Evolutionary conservation across 2,329 filamentous ascomycete species (phyloP), one percentile per base, ranked within the genome.

Genomic region (Penicillium sp.): DNA sequence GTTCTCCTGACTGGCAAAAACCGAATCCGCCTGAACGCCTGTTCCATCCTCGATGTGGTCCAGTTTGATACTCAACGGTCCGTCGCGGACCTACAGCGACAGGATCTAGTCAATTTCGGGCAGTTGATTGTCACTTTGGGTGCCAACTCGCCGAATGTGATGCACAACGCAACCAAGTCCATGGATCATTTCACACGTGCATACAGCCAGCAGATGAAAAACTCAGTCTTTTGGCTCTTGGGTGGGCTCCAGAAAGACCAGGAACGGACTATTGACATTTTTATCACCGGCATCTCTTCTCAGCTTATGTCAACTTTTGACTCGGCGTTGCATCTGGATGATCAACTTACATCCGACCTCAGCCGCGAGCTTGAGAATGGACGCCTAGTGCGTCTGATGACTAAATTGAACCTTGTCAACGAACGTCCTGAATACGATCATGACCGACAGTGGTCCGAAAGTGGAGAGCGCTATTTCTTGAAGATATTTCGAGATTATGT

Each of bases 401-500:
- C 92, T 67, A 99, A 99, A 72, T 79, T 99, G 41, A 90, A 90
- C 57, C 83, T 89, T 55, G 86, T 99, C 70, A 94, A 94, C 67
- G 94, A 99, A 73, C 86, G 94, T 11, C 90, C 89, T 1, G 93
- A 97, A 68, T 88, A 89, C 58, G 89, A 90, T 51, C 85, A 86
- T 40, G 89, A 92, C 58, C 78, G 82, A 0, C 81, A 84, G 47
- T 99, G 94, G 93, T 90, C 91, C 4, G 93, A 97, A 73, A 94
- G 89, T 46, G 93, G 93, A 25, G 91, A 96, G 67, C 85, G 92
- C 26, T 97, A 96, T 72, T 89, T 90, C 70, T 81, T 99, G 61
- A 97, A 96, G 75, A 82, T 99, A 8, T 97, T 97, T 79, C 85
- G 94, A 48, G 94, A 99, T 75, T 97, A 95, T 67, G 90, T 97